A percentile compares a stretch with the other conserved stretches of the same genome.
These are phyloP conservation scores for Logfia minima DNA, from an alignment of 129 eudicot species.

Conservation along the genomic window DNA sequence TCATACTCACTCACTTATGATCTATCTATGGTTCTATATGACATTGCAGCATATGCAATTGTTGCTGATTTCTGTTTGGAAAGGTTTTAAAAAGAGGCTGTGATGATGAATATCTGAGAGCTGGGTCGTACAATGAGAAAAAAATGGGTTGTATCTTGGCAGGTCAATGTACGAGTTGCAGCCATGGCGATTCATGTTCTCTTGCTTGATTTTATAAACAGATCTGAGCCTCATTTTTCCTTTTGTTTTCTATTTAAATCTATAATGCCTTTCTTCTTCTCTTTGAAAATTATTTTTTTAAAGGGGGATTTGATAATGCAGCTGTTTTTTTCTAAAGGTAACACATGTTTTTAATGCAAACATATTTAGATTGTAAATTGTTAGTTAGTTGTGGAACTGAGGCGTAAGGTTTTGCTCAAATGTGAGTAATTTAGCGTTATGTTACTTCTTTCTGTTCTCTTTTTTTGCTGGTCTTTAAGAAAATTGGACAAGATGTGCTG, in stretches of 20 bases:
- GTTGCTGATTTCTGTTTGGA: not conserved
- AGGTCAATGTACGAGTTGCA: not conserved
- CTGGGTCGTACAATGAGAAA: conserved; percentile 1
- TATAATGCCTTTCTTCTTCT: no score
- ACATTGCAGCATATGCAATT: not conserved
- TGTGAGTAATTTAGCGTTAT: not conserved
- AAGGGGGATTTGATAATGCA: not conserved
- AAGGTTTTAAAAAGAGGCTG: not conserved
- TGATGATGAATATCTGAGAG: not conserved
- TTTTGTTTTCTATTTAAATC: no score
- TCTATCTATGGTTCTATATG: not conserved
- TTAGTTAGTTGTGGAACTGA: not conserved
- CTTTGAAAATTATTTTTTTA: no score
- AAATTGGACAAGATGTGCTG: not conserved
- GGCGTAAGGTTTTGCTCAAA: not conserved
- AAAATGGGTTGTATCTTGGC: not conserved
- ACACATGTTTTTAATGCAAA: not conserved
- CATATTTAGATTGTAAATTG: not conserved
- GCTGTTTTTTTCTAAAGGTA: not conserved
- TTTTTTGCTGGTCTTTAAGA: not conserved
- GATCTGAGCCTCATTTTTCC: conserved; percentile 2
- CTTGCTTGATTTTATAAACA: conserved; percentile 6
- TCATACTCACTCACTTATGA: not conserved
- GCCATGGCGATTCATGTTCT: not conserved
- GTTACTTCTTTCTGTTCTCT: not conserved